phyloP scores from a whole-genome alignment of 164 flowering plant genomes.

The Nymphaea colorata region DNA sequence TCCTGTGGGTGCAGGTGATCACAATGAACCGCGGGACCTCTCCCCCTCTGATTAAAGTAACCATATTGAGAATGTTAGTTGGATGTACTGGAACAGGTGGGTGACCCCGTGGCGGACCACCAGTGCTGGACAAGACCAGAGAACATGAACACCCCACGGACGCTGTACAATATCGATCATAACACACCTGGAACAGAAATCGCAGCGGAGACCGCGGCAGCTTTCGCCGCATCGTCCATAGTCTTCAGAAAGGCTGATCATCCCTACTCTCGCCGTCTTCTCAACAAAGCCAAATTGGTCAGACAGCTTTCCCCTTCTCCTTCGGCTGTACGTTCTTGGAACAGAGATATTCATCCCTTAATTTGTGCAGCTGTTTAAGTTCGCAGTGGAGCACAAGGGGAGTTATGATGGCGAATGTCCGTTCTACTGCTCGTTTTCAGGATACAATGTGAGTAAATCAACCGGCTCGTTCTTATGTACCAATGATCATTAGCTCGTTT shows the following conservation, averaged over 20 bases:
- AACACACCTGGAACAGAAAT: slow-evolving; percentile 67
- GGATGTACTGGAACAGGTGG: slow-evolving; percentile 31
- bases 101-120: slow-evolving; percentile 69
- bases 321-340: no score
- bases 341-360: no score
- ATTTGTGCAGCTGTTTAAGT: slow-evolving; percentile 52
- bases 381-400: slow-evolving; percentile 57
- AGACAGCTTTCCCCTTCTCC: neutral
- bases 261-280: slow-evolving; percentile 48
- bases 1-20: slow-evolving; percentile 61
- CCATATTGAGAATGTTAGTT: no score
- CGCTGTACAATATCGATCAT: slow-evolving; percentile 39
- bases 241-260: slow-evolving; percentile 38
- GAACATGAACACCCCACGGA: slow-evolving; percentile 70
- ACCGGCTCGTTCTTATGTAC: no score
- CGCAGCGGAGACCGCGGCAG: slow-evolving; percentile 89
- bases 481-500: no score
- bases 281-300: slow-evolving; percentile 74
- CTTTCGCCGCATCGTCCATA: slow-evolving; percentile 76
- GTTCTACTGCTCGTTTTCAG: slow-evolving; percentile 85
- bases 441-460: slow-evolving; percentile 50
- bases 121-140: slow-evolving; percentile 85
- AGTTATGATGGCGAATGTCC: slow-evolving; percentile 92
- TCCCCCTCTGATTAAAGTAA: neutral
- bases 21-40: no score